Conservation (phyloP, 495 filamentous ascomycete genomes). For the Aspergillus ellipticus region DNA sequence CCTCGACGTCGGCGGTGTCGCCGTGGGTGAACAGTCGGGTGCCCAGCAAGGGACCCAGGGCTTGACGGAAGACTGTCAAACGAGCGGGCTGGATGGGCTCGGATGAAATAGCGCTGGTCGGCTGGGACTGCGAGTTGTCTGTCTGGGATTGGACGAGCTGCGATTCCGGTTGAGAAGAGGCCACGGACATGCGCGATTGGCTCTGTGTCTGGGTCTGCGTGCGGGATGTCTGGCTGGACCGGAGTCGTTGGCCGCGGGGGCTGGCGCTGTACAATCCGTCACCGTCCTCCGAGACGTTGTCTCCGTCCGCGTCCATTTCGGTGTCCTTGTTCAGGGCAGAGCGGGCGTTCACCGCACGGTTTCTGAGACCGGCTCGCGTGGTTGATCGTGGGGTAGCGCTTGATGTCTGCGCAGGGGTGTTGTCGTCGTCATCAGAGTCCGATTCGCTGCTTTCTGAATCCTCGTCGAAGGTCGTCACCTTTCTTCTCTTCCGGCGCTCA, state of each 20-base stretch:
- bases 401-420: conserved; percentile 29
- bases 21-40: conserved; percentile 68
- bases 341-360: conserved; percentile 42
- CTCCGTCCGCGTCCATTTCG: conserved; percentile 28
- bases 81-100: conserved; percentile 58
- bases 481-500: conserved; percentile 71
- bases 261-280: conserved; percentile 57
- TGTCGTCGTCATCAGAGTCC: conserved; percentile 40
- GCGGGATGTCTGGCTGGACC: conserved; percentile 28
- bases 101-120: conserved; percentile 11
- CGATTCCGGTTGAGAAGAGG: conserved; percentile 65
- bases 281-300: conserved; percentile 42
- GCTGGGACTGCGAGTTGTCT: conserved; percentile 46
- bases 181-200: conserved; percentile 60
- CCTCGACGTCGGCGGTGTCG: conserved; percentile 71
- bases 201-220: conserved; percentile 37
- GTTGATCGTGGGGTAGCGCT: conserved; percentile 34
- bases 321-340: conserved; percentile 41
- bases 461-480: conserved; percentile 47
- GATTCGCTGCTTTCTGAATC: conserved; percentile 40
- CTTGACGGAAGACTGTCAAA: conserved; percentile 68
- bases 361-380: conserved; percentile 42
- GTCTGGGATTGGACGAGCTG: conserved; percentile 59
- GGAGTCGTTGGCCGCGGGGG: conserved; percentile 48
- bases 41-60: conserved; percentile 76